Evolutionary conservation across 2,329 filamentous ascomycete species (phyloP), one percentile per base, ranked within the genome.

Genomic region (Cadophora sp.): DNA sequence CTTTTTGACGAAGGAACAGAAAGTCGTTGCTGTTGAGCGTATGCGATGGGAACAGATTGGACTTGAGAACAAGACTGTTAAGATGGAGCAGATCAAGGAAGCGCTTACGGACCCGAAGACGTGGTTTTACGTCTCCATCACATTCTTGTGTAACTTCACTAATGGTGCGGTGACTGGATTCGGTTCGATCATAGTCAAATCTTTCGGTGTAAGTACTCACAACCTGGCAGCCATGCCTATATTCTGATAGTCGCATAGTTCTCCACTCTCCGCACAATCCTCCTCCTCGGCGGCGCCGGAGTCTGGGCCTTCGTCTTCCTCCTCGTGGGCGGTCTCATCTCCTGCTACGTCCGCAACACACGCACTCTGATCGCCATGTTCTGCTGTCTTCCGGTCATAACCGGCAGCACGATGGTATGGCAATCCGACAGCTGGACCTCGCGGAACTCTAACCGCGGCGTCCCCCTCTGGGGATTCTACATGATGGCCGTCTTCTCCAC

Each of bases 1-100:
- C 4, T 83, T 79, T 73, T 70, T 83, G 37, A 78, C 76, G 1
- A 73, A 79, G 40, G 71, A 71, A 14, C 80, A 83, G 71, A 79
- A 79, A 66, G 79, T 83, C 5, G 80, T 80, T 0, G 70, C 68
- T 27, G 58, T 72, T 27, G 67, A 70, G 31, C 69, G 68, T 6
- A 43, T 69, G 22, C 55, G 64, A 55, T 53, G 59, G 40, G 68
- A 71, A n/a, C 61, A 68, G 27, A 68, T 55, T n/a, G 68, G 70
- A 14, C 59, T 72, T 27, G 59, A 69, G 40, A 79, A 80, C 69
- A 80, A 74, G 48, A 71, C 71, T 11, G 76, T 77, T 56, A 81
- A 81, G 60, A 73, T 68, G 14, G 73, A 79, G 46, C 80, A 82
- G 65, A 69, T 80, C n/a, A 75, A 75, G n/a, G 80, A 81, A 53